phyloP scores from a whole-genome alignment of 2,329 filamentous ascomycete genomes.

The Periconia macrospinosa region DNA sequence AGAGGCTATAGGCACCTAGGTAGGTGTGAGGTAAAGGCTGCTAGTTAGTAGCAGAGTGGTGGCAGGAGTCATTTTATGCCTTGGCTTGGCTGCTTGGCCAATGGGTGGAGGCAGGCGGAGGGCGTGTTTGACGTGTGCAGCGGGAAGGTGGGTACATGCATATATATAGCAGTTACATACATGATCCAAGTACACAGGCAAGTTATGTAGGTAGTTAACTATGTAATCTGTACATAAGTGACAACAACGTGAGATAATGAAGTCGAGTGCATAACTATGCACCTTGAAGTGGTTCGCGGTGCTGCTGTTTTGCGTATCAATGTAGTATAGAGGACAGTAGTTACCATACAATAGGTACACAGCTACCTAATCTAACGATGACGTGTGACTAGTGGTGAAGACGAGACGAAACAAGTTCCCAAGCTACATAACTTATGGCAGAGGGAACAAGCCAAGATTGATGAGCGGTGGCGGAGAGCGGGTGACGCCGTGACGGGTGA shows the following conservation, averaged over 20 bases:
- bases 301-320: too few relatives aligned
- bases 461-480: not conserved
- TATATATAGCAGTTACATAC: not conserved
- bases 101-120: slow-evolving; percentile 9
- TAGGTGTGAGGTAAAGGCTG: slow-evolving; percentile 3
- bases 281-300: too few relatives aligned
- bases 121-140: slow-evolving; percentile 10
- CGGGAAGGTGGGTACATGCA: not conserved
- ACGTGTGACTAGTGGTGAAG: slow-evolving; percentile 13
- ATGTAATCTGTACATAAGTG: too few relatives aligned
- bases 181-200: too few relatives aligned
- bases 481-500: not conserved
- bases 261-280: too few relatives aligned
- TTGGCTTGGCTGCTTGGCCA: slow-evolving; percentile 11
- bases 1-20: slow-evolving; percentile 9
- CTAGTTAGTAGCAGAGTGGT: slow-evolving; percentile 19
- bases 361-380: too few relatives aligned
- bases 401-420: not conserved
- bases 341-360: slow-evolving; percentile 2
- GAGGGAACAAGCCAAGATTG: too few relatives aligned
- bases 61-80: slow-evolving; percentile 20
- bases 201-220: too few relatives aligned
- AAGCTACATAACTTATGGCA: not conserved
- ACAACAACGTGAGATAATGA: too few relatives aligned
- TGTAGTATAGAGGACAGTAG: too few relatives aligned